phyloP scores from a whole-genome alignment of 305 asterid species.

The Fraxinus dipetala region DNA sequence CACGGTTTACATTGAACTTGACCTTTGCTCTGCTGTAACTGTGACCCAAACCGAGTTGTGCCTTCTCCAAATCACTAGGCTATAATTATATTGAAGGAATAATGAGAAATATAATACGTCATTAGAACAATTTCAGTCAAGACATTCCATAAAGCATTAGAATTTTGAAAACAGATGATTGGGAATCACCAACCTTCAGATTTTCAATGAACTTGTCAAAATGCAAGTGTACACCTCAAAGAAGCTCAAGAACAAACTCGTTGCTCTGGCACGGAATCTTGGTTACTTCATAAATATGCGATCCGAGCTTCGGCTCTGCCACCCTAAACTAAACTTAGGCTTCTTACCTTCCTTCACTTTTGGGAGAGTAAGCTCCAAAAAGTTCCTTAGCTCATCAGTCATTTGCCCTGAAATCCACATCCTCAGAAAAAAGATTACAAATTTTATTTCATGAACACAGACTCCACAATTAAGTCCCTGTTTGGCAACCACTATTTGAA shows the following conservation, averaged over 20 bases:
- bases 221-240: constrained; percentile 83
- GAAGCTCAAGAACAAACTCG: constrained; percentile 80
- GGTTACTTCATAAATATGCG: constrained; percentile 71
- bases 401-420: constrained; percentile 59
- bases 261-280: constrained; percentile 80
- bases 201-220: constrained; percentile 56
- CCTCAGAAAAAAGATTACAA: not conserved
- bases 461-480: not conserved
- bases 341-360: constrained; percentile 85
- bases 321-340: constrained; percentile 68
- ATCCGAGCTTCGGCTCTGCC: constrained; percentile 86
- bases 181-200: constrained; percentile 56
- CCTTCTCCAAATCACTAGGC: constrained; percentile 88
- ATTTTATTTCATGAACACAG: not conserved
- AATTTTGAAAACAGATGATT: not conserved
- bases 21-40: constrained; percentile 96
- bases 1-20: constrained; percentile 92
- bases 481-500: too few relatives aligned
- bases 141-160: not conserved
- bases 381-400: constrained; percentile 83
- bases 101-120: constrained; percentile 1
- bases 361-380: constrained; percentile 73
- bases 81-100: constrained; percentile 26
- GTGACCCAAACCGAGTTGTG: constrained; percentile 91
- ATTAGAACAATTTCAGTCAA: not conserved